Evolutionary conservation across 108 stramenopile genomes (phyloP), one percentile per base, ranked within the genome.

Genomic region (Bacterosira constricta): DNA sequence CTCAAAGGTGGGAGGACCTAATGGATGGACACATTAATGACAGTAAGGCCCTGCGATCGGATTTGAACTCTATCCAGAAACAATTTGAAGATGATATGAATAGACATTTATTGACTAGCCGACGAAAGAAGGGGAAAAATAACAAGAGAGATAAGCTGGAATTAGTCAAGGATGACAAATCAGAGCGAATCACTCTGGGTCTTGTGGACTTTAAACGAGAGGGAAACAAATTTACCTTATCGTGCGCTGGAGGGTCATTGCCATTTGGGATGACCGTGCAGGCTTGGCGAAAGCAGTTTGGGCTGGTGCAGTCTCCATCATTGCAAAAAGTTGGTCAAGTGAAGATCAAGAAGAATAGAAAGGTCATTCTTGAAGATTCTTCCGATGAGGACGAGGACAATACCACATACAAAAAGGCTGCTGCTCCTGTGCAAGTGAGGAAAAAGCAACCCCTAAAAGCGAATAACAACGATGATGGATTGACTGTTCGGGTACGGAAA

Each of bases 81-180:
- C 52, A 42, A 6, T 71, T 87, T 18, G 52, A 56, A 7, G 47
- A 68, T 36, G 75, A 73, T 15, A 69, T 75, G 9, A 69, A 87
- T 31, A 52, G 65, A 12, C 59, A 42, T 23, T 69, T 88, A 1
- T 1, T 34, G 35, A 34, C 31, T 9, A 32, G 26, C 13, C 12
- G 41, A 42, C 2, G 41, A 42, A 11, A 44, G 21, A 11, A 11
- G 52, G 20, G 25, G 47, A 41, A 54, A 46, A 54, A 67, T 34
- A 49, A 61, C 32, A 45, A 47, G 0, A 58, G 21, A 54, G 38
- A 13, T 15, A 73, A 54, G 31, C 20, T 82, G 29, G 54, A 6
- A 5, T 20, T 80, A 29, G 45, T 81, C 1, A 80, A 59, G 13
- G 66, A 83, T 49, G 91, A 90, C 58, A 92, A 92, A 47, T 70